These are phyloP conservation scores for Penicillium herquei DNA, from an alignment of 495 filamentous ascomycete species.

Conservation along the genomic window DNA sequence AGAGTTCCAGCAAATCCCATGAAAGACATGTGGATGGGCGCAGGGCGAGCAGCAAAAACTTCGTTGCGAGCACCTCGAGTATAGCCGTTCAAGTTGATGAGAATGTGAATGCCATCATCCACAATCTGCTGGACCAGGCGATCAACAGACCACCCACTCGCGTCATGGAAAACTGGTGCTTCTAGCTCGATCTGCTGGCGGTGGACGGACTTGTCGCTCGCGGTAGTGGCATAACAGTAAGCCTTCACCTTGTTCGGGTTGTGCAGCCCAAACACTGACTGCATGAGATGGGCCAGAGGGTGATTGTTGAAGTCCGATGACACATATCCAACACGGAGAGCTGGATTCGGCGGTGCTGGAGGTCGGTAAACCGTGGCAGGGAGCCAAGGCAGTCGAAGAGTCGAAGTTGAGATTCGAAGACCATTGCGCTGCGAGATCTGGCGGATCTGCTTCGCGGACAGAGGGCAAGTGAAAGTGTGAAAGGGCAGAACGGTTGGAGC, in stretches of 20 bases:
- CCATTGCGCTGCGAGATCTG: conserved; percentile 96
- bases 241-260: conserved; percentile 70
- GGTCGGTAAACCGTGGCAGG: conserved; percentile 78
- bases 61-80: conserved; percentile 97
- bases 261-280: conserved; percentile 96
- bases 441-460: conserved; percentile 91
- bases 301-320: conserved; percentile 99
- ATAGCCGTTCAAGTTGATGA: conserved; percentile 97
- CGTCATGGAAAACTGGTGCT: conserved; percentile 88
- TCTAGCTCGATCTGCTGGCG: conserved; percentile 93
- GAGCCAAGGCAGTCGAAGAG: conserved; percentile 82
- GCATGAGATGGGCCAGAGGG: conserved; percentile 95
- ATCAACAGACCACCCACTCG: conserved; percentile 82
- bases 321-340: conserved; percentile 90
- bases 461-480: conserved; percentile 94
- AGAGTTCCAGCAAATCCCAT: conserved; percentile 98
- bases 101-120: conserved; percentile 89
- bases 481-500: conserved; percentile 98
- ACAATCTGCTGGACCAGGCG: conserved; percentile 86
- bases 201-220: conserved; percentile 87
- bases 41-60: conserved; percentile 91
- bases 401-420: conserved; percentile 86
- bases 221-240: conserved; percentile 95
- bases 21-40: conserved; percentile 98
- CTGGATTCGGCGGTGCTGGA: conserved; percentile 75